Conservation (phyloP, 352 stramenopile genomes). For the Phytophthora pini region DNA sequence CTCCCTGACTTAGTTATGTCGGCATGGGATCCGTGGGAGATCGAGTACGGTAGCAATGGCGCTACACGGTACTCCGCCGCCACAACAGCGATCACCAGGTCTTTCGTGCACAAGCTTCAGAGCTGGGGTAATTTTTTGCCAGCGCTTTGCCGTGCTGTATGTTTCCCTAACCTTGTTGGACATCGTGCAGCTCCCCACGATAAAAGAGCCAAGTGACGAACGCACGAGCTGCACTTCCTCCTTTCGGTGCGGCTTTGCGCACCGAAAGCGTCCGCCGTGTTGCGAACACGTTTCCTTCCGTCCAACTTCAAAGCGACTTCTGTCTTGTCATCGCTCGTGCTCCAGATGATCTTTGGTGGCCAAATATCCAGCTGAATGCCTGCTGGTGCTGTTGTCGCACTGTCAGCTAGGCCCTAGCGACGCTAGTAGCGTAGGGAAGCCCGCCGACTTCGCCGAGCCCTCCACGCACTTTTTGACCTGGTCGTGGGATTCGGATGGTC, state of each 20-base stretch:
- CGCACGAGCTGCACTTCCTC: slow-evolving; percentile 14
- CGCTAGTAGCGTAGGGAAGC: neutral
- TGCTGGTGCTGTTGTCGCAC: neutral
- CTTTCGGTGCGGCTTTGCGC: slow-evolving; percentile 28
- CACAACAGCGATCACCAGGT: neutral
- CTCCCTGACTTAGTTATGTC: slow-evolving; percentile 3
- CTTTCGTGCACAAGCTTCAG: neutral
- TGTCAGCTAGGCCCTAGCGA: no score
- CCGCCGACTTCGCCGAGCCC: slow-evolving; percentile 17
- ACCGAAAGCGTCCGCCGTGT: slow-evolving; percentile 31
- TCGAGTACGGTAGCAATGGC: neutral
- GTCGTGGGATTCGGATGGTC: slow-evolving; percentile 11
- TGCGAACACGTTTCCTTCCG: slow-evolving; percentile 1
- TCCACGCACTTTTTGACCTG: slow-evolving; percentile 15
- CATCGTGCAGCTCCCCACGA: slow-evolving; percentile 1
- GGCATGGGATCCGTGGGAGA: neutral
- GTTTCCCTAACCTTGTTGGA: slow-evolving; percentile 21
- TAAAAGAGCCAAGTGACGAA: slow-evolving; percentile 35
- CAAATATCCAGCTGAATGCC: neutral
- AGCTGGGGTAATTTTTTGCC: slow-evolving; percentile 21
- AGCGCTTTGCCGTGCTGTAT: slow-evolving; percentile 22
- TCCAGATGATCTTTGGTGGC: no score
- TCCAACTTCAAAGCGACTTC: slow-evolving; percentile 25
- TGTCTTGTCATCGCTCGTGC: neutral
- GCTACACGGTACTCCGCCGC: neutral